Conservation (phyloP, 768 basidiomycete species). For the Candolleomyces aberdarensis region DNA sequence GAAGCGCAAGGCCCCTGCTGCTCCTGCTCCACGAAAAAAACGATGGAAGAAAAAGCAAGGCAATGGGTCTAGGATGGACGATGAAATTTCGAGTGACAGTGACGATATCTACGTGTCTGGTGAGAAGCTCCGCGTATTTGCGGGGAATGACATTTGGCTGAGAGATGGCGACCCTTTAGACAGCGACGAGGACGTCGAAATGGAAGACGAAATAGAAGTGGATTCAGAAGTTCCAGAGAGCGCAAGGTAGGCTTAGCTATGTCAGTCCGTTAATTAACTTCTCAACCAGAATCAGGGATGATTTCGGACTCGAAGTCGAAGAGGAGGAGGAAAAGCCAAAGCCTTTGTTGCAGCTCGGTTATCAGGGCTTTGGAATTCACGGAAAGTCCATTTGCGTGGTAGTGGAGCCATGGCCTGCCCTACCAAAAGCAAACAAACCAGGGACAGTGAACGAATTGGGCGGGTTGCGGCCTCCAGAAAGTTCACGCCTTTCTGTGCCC, state of each 20-base stretch:
- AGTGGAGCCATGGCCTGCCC: slow-evolving; percentile 74
- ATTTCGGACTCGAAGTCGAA: slow-evolving; percentile 43
- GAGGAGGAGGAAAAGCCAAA: slow-evolving; percentile 73
- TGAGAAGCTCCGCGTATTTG: neutral
- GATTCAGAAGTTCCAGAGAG: neutral
- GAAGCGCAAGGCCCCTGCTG: neutral
- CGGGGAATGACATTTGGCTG: neutral
- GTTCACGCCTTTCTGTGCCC: slow-evolving; percentile 2
- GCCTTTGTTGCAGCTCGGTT: slow-evolving; percentile 60
- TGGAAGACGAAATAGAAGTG: slow-evolving; percentile 6
- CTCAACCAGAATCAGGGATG: slow-evolving; percentile 8
- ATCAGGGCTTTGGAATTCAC: slow-evolving; percentile 67
- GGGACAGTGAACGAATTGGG: neutral
- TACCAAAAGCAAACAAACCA: slow-evolving; percentile 23
- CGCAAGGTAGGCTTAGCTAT: neutral
- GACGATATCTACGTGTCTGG: slow-evolving; percentile 4
- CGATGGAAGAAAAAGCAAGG: slow-evolving; percentile 9
- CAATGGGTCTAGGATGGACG: neutral
- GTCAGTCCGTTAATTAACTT: neutral
- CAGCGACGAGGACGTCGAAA: slow-evolving; percentile 12
- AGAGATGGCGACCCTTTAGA: slow-evolving; percentile 2
- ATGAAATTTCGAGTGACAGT: neutral
- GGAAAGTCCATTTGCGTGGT: slow-evolving; percentile 78
- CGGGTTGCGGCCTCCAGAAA: neutral
- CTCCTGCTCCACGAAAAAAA: neutral